phyloP scores from a whole-genome alignment of 768 basidiomycete genomes.

The Leccinellum albellum region DNA sequence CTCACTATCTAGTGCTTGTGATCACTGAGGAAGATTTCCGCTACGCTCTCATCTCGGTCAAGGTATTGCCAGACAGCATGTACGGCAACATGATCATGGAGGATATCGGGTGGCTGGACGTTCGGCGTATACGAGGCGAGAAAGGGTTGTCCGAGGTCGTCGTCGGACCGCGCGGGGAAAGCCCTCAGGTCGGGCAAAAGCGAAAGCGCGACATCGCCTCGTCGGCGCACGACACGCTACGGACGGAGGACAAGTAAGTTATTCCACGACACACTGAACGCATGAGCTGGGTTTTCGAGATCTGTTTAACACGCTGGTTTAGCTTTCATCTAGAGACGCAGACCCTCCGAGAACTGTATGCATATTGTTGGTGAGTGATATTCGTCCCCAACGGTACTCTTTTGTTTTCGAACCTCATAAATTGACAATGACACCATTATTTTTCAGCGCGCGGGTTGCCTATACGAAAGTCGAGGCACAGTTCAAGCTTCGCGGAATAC shows the following conservation, averaged over 20 bases:
- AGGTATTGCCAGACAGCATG: slow-evolving; percentile 49
- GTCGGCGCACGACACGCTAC: slow-evolving; percentile 1
- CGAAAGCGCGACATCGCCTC: slow-evolving; percentile 25
- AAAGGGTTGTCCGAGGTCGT: slow-evolving; percentile 22
- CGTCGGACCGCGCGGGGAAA: slow-evolving; percentile 15
- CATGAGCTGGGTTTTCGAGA: not conserved
- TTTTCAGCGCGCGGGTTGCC: slow-evolving; percentile 77
- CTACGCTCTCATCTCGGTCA: slow-evolving; percentile 76
- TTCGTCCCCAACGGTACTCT: not conserved
- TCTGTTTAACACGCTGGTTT: not conserved
- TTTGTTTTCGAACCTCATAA: not conserved
- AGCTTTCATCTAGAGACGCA: slow-evolving; percentile 69
- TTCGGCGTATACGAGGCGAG: slow-evolving; percentile 58
- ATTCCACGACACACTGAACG: not conserved
- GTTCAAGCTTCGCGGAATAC: slow-evolving; percentile 77
- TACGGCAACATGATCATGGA: slow-evolving; percentile 64
- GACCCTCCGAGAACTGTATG: slow-evolving; percentile 73
- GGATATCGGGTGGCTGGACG: slow-evolving; percentile 78
- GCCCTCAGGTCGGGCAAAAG: slow-evolving; percentile 24
- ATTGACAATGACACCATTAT: not conserved
- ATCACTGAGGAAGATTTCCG: slow-evolving; percentile 74
- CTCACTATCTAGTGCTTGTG: slow-evolving; percentile 81
- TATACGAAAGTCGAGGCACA: slow-evolving; percentile 86
- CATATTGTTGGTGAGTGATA: slow-evolving; percentile 78
- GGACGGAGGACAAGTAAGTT: slow-evolving; percentile 31